Base-by-base conservation (phyloP, 2,329 filamentous ascomycete genomes). In the Monilinia vaccinii-corymbosi region DNA sequence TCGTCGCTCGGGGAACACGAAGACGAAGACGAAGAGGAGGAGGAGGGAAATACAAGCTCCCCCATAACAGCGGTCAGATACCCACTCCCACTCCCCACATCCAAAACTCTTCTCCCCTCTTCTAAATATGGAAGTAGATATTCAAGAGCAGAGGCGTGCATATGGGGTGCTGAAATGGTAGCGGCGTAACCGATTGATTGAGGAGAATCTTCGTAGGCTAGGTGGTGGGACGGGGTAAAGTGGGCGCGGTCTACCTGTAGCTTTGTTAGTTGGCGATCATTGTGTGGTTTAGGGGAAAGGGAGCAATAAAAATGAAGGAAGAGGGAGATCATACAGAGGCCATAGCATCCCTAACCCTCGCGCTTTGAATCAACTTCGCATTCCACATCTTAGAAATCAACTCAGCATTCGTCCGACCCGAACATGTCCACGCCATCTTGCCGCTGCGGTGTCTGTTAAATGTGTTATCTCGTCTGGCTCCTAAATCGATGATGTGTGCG, bases 61-160 rank as follows among this genome's bases (percentile, higher is more conserved):
- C 91, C 92, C 9, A 97, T 75, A 0, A 97, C 85, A 68, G 95
- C 91, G 6, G 91, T 96, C 14, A 99, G 77, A 71, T 97, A 97
- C 0, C 89, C 89, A 2, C 83, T 87, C 0, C 89, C 89, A 50
- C 83, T 87, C 2, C 89, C 89, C 61, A 93, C 80, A 68, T 93
- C 89, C 2, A 93, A 78, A 1, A 90, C 78, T 65, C 87, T 75
- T 8, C 63, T 61, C 3, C 66, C 65, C 14, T 82, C 79, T 1
- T 76, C 71, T 9, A 88, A 76, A 70, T 76, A 79, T 1, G 79
- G 75, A 42, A 87, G 78, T 25, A 89, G 78, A 7, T 81, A 80
- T 70, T 87, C 84, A 67, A 78, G 80, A 31, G 86, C 86, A 28
- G 79, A 76, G 66, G 82, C 85, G 71, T 89, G 86, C 86, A 89